Conservation (phyloP, 1,284 basidiomycete species). For the Tilletiaria anomala region DNA sequence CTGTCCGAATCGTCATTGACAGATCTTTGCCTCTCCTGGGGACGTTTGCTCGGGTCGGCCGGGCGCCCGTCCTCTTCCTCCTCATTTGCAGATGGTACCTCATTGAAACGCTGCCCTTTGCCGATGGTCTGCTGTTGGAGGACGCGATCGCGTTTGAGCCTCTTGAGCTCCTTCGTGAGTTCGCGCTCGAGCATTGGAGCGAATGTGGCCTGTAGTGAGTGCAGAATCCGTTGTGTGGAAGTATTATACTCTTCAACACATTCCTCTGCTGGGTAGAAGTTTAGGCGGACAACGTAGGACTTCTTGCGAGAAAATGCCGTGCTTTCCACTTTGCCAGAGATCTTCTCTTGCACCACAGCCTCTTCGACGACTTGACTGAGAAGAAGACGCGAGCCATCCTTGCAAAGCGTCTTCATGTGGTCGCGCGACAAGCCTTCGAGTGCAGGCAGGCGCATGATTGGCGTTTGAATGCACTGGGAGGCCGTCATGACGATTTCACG, state of each 20-base stretch:
- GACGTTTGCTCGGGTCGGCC: conserved; percentile 4
- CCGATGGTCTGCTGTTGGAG: conserved; percentile 69
- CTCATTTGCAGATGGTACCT: conserved; percentile 39
- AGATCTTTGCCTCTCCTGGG: neutral
- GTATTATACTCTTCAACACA: conserved; percentile 76
- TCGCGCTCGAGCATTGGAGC: conserved; percentile 73
- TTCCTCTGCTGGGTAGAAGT: conserved; percentile 74
- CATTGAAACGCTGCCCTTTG: conserved; percentile 49
- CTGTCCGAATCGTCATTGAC: neutral
- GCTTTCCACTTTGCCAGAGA: conserved; percentile 53
- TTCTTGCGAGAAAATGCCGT: conserved; percentile 52
- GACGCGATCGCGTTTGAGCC: conserved; percentile 63
- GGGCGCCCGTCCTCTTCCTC: conserved; percentile 45
- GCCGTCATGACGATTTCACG: conserved; percentile 99
- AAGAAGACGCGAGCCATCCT: conserved; percentile 69
- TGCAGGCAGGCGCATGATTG: conserved; percentile 80
- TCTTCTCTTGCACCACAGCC: conserved; percentile 65
- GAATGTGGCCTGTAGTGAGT: conserved; percentile 61
- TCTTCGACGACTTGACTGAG: conserved; percentile 79
- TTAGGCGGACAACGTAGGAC: conserved; percentile 65
- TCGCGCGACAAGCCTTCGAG: conserved; percentile 24
- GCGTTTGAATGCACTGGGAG: conserved; percentile 87
- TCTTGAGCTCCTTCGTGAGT: conserved; percentile 72
- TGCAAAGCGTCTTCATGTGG: conserved; percentile 63
- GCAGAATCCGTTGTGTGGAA: conserved; percentile 57